Base-by-base conservation (phyloP, 2,329 filamentous ascomycete species). In the Microdochium nivale region DNA sequence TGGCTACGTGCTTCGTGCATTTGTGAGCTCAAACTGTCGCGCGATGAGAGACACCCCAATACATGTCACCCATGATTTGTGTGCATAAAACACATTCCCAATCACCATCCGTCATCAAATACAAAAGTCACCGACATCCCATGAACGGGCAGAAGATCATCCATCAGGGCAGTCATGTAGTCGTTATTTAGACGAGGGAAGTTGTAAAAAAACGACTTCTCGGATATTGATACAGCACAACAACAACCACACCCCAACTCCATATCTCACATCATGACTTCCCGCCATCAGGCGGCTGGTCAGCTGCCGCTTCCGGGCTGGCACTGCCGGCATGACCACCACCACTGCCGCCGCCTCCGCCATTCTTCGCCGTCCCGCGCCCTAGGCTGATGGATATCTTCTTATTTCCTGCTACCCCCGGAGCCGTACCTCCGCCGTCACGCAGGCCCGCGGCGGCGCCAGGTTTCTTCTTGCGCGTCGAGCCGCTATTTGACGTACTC, bases 341-440 rank as follows among this genome's bases (percentile, higher is more conserved):
- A 3, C 57, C 60, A 10, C 58, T 55, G 19, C n/a, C n/a, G n/a
- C n/a, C n/a, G n/a, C n/a, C n/a, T n/a, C n/a, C n/a, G n/a, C n/a
- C n/a, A n/a, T n/a, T n/a, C n/a, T 44, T 44, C 60, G 70, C 74
- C 25, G 75, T 57, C 30, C 69, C 67, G 3, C 77, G 66, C 5
- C 78, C 76, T 32, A 83, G 67, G 59, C 75, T 81, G 58, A 83
- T 83, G 51, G 79, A 71, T 59, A 83, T 83, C 64, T 81, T 82
- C 58, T 73, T 78, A 4, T 71, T n/a, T n/a, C n/a, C 66, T 5
- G 61, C 68, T 40, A 19, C 40, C 7, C 40, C 40, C 19, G 16
- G 40, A 7, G 40, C 40, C 8, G 10, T 3, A 3, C 66, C 67
- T 32, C 67, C 65, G 35, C 70, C 64, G 49, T 69, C 67, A n/a